A percentile compares a stretch with the other conserved stretches of the same genome.
phyloP scores from a whole-genome alignment of 495 filamentous ascomycete species.

The Trichocladium uniseriatum region DNA sequence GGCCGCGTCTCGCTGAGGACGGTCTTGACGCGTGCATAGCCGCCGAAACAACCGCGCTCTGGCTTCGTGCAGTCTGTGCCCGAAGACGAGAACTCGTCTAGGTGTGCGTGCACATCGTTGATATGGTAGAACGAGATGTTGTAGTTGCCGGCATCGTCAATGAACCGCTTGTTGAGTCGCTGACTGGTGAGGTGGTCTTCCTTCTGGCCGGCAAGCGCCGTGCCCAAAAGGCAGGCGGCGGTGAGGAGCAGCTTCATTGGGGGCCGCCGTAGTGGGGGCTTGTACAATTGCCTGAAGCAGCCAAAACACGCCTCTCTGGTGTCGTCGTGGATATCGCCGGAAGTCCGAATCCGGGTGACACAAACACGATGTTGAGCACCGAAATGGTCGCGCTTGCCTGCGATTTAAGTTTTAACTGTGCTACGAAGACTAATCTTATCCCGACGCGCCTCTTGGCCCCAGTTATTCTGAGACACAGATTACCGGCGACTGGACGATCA shows the following conservation, averaged over 20 bases:
- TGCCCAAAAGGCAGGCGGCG: conserved; percentile 2
- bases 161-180: conserved; percentile 38
- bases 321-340: too few species aligned
- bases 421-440: too few species aligned
- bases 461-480: too few species aligned
- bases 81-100: conserved; percentile 47
- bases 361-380: too few species aligned
- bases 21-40: conserved; percentile 47
- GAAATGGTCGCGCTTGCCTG: too few species aligned
- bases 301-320: too few species aligned
- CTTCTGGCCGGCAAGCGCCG: conserved; percentile 8
- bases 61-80: conserved; percentile 46
- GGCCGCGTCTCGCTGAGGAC: conserved; percentile 42
- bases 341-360: too few species aligned
- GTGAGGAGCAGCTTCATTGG: conserved; percentile 5
- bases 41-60: conserved; percentile 46
- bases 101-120: conserved; percentile 53
- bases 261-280: too few species aligned
- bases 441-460: too few species aligned
- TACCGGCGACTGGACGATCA: too few species aligned
- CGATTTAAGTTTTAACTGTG: too few species aligned
- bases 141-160: conserved; percentile 43
- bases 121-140: conserved; percentile 55
- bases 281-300: too few species aligned
- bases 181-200: conserved; percentile 36